phyloP scores from a whole-genome alignment of 1,139 yeast species.

The Candida tetrigidarum region DNA sequence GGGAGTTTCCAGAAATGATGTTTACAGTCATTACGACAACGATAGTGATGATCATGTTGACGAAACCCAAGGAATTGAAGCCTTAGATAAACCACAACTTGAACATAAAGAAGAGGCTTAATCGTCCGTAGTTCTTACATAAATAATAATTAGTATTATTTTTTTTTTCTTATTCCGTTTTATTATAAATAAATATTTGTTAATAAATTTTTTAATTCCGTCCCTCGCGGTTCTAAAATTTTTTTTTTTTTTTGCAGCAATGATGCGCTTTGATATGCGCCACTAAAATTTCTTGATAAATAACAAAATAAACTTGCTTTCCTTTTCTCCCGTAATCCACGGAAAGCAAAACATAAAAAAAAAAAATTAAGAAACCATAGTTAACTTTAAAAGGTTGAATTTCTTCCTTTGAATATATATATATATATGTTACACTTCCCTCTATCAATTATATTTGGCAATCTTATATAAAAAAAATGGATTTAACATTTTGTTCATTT shows the following conservation, averaged over 20 bases:
- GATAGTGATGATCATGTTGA: constrained; percentile 12
- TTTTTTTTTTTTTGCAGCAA: too few relatives aligned
- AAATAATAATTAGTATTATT: neutral
- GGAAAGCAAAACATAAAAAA: too few relatives aligned
- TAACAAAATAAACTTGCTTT: too few relatives aligned
- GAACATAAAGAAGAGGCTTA: constrained; percentile 12
- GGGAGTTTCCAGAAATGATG: constrained; percentile 29
- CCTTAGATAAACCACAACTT: constrained; percentile 13
- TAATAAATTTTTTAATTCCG: too few relatives aligned
- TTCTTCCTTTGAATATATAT: too few relatives aligned
- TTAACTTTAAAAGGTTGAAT: too few relatives aligned
- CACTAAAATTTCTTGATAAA: too few relatives aligned
- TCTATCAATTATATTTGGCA: neutral
- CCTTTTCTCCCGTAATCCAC: too few relatives aligned
- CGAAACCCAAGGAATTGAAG: constrained; percentile 2
- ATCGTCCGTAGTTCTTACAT: neutral
- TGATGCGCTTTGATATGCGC: too few relatives aligned
- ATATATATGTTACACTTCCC: too few relatives aligned
- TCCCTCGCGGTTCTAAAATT: too few relatives aligned
- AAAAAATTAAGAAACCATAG: too few relatives aligned
- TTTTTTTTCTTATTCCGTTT: neutral
- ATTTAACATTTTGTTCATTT: constrained; percentile 1
- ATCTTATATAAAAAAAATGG: neutral
- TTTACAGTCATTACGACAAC: constrained; percentile 12
- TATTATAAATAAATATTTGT: neutral